Conservation (phyloP, 768 basidiomycete genomes). For the Podaxis carcinomalis region DNA sequence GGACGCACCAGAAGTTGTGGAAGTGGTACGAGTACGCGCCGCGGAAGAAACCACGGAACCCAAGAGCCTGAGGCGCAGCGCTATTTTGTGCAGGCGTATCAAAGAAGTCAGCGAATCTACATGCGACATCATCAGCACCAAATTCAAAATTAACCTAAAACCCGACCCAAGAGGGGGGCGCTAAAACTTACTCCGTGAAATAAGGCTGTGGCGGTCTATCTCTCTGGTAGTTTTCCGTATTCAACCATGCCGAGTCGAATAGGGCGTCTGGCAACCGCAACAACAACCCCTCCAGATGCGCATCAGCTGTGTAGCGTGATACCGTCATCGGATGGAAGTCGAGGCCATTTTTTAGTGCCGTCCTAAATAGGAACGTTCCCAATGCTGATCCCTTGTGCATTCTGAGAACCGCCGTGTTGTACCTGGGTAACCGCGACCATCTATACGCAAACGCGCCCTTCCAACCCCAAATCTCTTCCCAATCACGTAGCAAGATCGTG, state of each 20-base stretch:
- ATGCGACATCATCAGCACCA: neutral
- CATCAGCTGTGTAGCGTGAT: conserved; percentile 79
- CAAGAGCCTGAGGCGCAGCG: conserved; percentile 78
- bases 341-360: conserved; percentile 84
- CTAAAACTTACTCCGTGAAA: conserved; percentile 64
- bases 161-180: neutral
- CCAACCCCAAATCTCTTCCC: conserved; percentile 98
- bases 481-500: conserved; percentile 87
- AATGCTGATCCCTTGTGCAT: conserved; percentile 88
- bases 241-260: conserved; percentile 93
- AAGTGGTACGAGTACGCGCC: conserved; percentile 94
- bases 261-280: conserved; percentile 85
- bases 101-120: conserved; percentile 81
- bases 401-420: conserved; percentile 90
- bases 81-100: conserved; percentile 65
- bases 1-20: conserved; percentile 82
- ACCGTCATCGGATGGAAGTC: conserved; percentile 97
- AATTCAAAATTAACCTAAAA: neutral
- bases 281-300: conserved; percentile 70
- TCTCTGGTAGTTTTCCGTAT: conserved; percentile 83
- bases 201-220: conserved; percentile 92
- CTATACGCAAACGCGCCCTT: conserved; percentile 92
- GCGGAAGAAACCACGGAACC: conserved; percentile 88
- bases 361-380: conserved; percentile 87
- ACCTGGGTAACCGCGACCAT: conserved; percentile 89